Base-by-base conservation (phyloP, 2,329 filamentous ascomycete species). In the Ophiosphaerella korrae region DNA sequence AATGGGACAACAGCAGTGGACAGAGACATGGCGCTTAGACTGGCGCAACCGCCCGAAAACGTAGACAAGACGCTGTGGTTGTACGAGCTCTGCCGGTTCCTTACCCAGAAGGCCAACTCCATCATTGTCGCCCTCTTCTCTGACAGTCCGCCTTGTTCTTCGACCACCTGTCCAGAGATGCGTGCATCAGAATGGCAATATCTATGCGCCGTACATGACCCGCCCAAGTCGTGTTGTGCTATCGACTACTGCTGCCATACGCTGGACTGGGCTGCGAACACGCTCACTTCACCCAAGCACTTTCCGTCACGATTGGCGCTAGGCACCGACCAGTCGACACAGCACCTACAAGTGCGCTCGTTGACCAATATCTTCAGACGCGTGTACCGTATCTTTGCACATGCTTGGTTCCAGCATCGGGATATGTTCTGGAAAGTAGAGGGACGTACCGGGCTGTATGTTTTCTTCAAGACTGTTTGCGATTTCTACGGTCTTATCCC, bases 241-340 rank as follows among this genome's bases (percentile, higher is more conserved):
- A 97, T 99, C 69, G 94, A 99, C 77, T 99, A 99, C 78, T 97
- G 92, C 82, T 97, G 93, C 73, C 94, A 99, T 73, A 99, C 94
- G 0, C 86, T 99, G 37, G 94, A 99, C 77, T 97, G 93, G 91
- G 94, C 94, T 2, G 92, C 91, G 50, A 96, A 95, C 66, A 89
- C 93, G 16, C 87, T 99, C 50, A 96, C 93, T 2, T 94, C 92
- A 64, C 89, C 91, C 47, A 97, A 97, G 79, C 89, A 94, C 70
- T 99, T 99, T 71, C 93, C 94, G 0, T 96, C 90, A 63, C 85
- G 94, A 45, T 84, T 96, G 18, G 82, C 81, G 1, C 70, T 87
- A 37, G 84, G 84, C 24, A 70, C 62, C 50, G 74, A 73, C 54
- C 66, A 66, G 55, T 63, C 62, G 21, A 67, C 66, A 11, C 66